Conservation (phyloP, 179 eudicot genomes). For the Nepenthes alata region DNA sequence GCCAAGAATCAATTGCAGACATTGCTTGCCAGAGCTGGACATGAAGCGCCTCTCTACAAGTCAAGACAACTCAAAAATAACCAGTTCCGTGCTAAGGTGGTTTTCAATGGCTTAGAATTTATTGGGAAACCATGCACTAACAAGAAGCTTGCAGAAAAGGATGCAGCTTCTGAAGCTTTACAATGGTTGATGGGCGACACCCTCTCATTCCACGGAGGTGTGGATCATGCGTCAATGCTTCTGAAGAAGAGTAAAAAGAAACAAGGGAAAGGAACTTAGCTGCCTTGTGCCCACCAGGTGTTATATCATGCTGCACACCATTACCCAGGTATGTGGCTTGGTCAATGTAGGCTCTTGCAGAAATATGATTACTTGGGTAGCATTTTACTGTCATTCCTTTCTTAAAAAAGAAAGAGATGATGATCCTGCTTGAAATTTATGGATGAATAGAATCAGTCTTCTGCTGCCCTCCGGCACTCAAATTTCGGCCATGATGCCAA, state of each 20-base stretch:
- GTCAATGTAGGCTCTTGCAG: no score
- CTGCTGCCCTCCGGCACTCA: no score
- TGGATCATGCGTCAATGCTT: slow-evolving; percentile 50
- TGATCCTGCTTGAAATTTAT: no score
- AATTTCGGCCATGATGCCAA: no score
- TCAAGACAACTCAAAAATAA: slow-evolving; percentile 51
- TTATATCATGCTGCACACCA: no score
- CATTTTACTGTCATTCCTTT: no score
- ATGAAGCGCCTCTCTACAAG: slow-evolving; percentile 58
- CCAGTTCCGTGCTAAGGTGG: slow-evolving; percentile 54
- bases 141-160: slow-evolving; percentile 82
- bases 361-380: no score
- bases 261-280: slow-evolving; percentile 21
- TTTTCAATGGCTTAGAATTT: slow-evolving; percentile 67
- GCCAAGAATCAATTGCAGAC: slow-evolving; percentile 72
- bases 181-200: slow-evolving; percentile 70
- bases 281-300: no score
- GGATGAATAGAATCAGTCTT: not conserved
- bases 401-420: no score
- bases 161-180: slow-evolving; percentile 76
- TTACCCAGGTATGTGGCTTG: no score
- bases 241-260: slow-evolving; percentile 53
- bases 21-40: slow-evolving; percentile 67
- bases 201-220: slow-evolving; percentile 36
- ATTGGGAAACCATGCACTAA: slow-evolving; percentile 59